Evolutionary conservation across 176 grass and related monocot genomes (phyloP), one percentile per base, ranked within the genome.

Genomic region (Pontederia paniculata): DNA sequence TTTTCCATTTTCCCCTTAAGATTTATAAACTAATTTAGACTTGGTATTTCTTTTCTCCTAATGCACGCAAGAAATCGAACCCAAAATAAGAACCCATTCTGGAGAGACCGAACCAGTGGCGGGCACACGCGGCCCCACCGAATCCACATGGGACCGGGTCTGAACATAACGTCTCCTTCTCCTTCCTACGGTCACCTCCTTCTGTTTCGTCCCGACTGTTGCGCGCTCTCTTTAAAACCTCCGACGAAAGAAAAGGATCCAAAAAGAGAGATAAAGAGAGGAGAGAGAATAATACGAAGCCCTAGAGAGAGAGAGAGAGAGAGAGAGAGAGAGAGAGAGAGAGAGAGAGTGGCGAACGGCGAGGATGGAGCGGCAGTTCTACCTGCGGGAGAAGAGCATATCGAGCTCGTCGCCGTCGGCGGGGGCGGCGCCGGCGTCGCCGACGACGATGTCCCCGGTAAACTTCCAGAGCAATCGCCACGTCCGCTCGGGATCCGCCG

Each of bases 391-490:
- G 46, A 73, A 54, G 21, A 79, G 76, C 76, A 73, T 73, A 49
- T 73, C 76, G 9, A 66, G 54, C 55, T 25, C 49, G 19, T 50
- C 76, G 16, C 47, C 61, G 23, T 23, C 28, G 28, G 0, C 28
- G 3, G 28, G 28, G 28, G 48, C 16, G n/a, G 48, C 25, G 12
- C 45, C 61, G 14, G 4, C 41, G 43, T 57, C 76, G 0, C 82
- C 84, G 18, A 80, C 84, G n/a, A 60, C 55, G 56, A 68, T 73
- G 53, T 89, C 85, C 5, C 73, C 73, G n/a, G 55, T 54, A 11
- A 45, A 76, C 45, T 44, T 49, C 2, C 55, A 28, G 9, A 42
- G 61, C 22, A 20, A 55, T 44, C 75, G 58, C 59, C 67, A 70
- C 23, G 50, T 14, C 63, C 63, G 62, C 44, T 71, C 69, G 13